Percentiles rank a stretch among this genome's conserved stretches.
Evolutionary conservation across 2,329 filamentous ascomycete species (phyloP).

Genomic region (Fusarium napiforme): DNA sequence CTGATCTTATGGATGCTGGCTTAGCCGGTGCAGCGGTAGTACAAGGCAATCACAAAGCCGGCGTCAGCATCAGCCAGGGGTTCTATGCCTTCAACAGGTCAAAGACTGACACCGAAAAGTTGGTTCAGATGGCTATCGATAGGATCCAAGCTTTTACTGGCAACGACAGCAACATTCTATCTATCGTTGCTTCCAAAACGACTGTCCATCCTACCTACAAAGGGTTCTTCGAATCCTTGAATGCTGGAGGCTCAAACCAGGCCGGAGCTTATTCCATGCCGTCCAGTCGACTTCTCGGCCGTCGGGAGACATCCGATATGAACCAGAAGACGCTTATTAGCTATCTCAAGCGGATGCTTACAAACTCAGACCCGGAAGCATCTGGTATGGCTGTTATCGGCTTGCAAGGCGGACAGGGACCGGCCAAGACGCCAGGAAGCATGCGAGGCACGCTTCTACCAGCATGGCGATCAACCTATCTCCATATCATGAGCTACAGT

Average conservation of each 20-base stretch:
- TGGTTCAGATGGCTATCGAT: background rate
- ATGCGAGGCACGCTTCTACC: background rate
- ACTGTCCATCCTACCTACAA: background rate
- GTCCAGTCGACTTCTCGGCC: background rate
- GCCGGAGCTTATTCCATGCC: background rate
- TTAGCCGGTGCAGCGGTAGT: background rate
- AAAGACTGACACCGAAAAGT: background rate
- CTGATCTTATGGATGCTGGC: background rate
- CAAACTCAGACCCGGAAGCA: background rate
- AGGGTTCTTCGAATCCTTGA: background rate
- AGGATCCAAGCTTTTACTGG: rapidly evolving
- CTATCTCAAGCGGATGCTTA: background rate
- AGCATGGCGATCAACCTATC: background rate
- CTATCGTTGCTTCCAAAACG: background rate
- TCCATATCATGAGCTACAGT: background rate
- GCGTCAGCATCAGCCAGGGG: background rate
- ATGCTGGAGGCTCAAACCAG: background rate
- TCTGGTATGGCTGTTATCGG: background rate
- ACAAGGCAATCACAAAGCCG: background rate
- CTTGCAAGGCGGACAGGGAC: background rate
- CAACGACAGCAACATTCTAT: rapidly evolving
- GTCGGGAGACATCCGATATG: background rate
- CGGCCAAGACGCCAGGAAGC: background rate
- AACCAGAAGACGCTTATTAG: rapidly evolving
- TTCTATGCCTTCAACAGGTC: background rate